phyloP scores from a whole-genome alignment of 1,284 basidiomycete species.

The Cerrena zonata region DNA sequence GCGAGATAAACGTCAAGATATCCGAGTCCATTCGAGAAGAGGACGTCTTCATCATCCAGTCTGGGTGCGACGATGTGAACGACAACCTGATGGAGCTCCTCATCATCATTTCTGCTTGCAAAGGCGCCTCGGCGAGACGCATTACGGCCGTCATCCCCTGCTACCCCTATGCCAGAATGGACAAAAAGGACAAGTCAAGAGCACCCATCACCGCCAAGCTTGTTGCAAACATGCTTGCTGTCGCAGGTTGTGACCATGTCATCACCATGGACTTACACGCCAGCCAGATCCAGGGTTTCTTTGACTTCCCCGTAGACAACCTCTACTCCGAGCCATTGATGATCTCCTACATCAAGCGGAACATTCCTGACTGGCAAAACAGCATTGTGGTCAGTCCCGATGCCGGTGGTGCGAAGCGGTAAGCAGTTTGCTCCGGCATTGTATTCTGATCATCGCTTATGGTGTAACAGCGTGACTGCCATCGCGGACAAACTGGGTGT shows the following conservation, averaged over 20 bases:
- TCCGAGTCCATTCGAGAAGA: slow-evolving; percentile 94
- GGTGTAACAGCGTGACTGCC: slow-evolving; percentile 69
- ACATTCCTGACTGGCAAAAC: slow-evolving; percentile 83
- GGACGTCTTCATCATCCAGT: slow-evolving; percentile 95
- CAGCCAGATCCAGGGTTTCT: slow-evolving; percentile 98
- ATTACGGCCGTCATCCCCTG: slow-evolving; percentile 98
- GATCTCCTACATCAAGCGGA: slow-evolving; percentile 84
- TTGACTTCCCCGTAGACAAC: slow-evolving; percentile 98
- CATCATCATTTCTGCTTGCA: slow-evolving; percentile 89
- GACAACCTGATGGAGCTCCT: slow-evolving; percentile 89
- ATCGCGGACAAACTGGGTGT: slow-evolving; percentile 94
- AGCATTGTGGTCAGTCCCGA: slow-evolving; percentile 95
- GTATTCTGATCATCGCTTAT: slow-evolving; percentile 1
- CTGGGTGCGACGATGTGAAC: slow-evolving; percentile 72
- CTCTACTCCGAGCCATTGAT: slow-evolving; percentile 85
- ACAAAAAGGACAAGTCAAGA: slow-evolving; percentile 96
- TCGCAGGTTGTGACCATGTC: slow-evolving; percentile 96
- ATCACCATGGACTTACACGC: slow-evolving; percentile 99
- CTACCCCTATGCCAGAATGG: slow-evolving; percentile 94
- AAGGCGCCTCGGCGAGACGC: slow-evolving; percentile 90
- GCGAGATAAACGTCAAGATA: slow-evolving; percentile 89
- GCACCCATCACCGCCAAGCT: slow-evolving; percentile 98
- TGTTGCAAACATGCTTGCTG: slow-evolving; percentile 93
- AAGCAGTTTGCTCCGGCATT: slow-evolving; percentile 25
- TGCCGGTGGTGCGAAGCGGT: slow-evolving; percentile 97